Conservation (phyloP, 371 early-diverging fungal species). For the Lichtheimia hyalospora region DNA sequence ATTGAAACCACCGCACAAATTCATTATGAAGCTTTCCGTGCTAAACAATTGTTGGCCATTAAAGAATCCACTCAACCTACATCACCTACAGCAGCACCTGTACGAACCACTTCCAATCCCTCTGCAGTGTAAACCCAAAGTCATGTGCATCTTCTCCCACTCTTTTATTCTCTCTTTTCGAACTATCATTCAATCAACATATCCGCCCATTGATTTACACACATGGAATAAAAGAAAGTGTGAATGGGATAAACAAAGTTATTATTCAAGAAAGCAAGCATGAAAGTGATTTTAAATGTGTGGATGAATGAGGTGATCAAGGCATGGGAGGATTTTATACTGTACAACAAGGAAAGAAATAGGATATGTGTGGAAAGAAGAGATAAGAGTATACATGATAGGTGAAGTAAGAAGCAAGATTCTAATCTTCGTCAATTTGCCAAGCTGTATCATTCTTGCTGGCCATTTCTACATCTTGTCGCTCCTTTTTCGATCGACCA, state of each 20-base stretch:
- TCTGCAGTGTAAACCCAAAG: neutral
- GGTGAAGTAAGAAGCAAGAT: neutral
- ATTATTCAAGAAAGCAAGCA: too few species aligned
- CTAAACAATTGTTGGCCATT: slow-evolving; percentile 77
- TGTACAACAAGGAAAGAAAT: neutral
- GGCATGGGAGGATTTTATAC: neutral
- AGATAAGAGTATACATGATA: neutral
- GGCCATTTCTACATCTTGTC: slow-evolving; percentile 35
- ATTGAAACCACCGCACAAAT: slow-evolving; percentile 80
- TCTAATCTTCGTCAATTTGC: slow-evolving; percentile 41
- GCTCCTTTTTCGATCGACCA: slow-evolving; percentile 19
- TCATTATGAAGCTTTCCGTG: slow-evolving; percentile 88
- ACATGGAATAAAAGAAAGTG: too few species aligned
- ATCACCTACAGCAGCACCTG: neutral
- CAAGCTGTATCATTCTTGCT: slow-evolving; percentile 26
- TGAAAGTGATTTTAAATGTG: too few species aligned
- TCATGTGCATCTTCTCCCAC: neutral
- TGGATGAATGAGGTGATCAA: too few species aligned
- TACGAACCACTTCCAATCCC: slow-evolving; percentile 13
- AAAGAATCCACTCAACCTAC: slow-evolving; percentile 57
- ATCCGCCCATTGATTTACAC: neutral
- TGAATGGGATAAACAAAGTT: too few species aligned
- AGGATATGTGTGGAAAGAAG: neutral
- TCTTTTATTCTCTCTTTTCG: neutral
- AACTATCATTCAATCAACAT: neutral